Evolutionary conservation across 148 eudicot species (phyloP), one percentile per base, ranked within the genome.

Genomic region (Amaranthus hypochondriacus): DNA sequence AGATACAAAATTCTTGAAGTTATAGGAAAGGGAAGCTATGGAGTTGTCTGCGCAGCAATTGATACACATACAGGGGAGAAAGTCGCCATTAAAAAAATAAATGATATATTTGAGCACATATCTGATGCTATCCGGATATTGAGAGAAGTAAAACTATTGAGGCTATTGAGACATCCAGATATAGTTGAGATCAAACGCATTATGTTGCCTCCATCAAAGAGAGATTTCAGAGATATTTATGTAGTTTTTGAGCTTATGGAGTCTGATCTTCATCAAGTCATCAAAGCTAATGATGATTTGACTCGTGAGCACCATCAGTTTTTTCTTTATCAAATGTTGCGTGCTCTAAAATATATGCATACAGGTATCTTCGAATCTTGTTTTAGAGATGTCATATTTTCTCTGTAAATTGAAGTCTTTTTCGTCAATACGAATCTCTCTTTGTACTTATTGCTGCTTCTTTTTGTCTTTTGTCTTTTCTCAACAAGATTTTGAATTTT

Each of bases 191-290:
- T 92, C 62, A 92, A 90, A 75, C 90, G 93, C 73, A 90, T 92
- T 73, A 86, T 92, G 91, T 58, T 92, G 76, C 96, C 97, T 68
- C 96, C 93, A 56, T 90, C 96, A 14, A 82, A 81, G 75, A 82
- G 89, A 47, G 96, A 90, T 63, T 92, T 92, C 75, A 92, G 71
- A 76, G 97, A 92, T 75, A 88, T 92, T 65, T 92, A 82, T 82
- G 97, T 92, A 68, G 97, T 92, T 59, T 92, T 90, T 79, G 97
- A 92, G 88, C 90, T 90, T 58, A 92, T 92, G 96, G 97, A 92
- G 71, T 90, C 96, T 49, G 96, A 92, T 77, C 92, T 90, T 81
- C 92, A 90, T 76, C 91, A 90, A 84, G 96, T 90, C 79, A 92
- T 92, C 81, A 90, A 87, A 83, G 92, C 96, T 53, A 90, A 90